Percentiles rank a stretch among this genome's conserved stretches.
Evolutionary conservation across 148 eudicot genomes (phyloP).

Genomic region (Oxyria digyna): DNA sequence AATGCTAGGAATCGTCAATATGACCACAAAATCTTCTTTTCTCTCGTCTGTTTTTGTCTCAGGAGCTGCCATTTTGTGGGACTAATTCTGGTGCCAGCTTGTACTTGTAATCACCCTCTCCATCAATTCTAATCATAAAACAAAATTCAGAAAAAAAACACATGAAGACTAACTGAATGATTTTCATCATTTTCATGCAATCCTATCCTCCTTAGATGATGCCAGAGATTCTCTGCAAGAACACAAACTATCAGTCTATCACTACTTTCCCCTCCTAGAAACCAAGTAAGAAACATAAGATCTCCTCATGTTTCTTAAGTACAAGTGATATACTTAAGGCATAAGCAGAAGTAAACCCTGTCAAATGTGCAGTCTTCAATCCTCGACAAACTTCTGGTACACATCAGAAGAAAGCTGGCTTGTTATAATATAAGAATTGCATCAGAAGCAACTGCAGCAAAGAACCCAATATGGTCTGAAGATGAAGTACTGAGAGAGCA

Average conservation of each 20-base stretch:
- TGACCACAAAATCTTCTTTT: too few species aligned
- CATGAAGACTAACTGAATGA: slow-evolving; percentile 33
- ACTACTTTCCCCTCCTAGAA: background rate
- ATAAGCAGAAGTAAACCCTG: slow-evolving; percentile 48
- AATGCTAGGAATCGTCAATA: too few species aligned
- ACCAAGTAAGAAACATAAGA: background rate
- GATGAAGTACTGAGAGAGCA: background rate
- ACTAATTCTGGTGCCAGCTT: too few species aligned
- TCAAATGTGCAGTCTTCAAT: slow-evolving; percentile 42
- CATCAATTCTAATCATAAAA: too few species aligned
- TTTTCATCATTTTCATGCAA: slow-evolving; percentile 62
- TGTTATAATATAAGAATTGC: slow-evolving; percentile 62
- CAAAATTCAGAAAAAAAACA: too few species aligned
- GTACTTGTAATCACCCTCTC: too few species aligned
- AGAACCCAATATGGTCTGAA: background rate
- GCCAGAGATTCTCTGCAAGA: slow-evolving; percentile 71
- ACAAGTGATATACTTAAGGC: background rate
- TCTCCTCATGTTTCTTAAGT: too few species aligned
- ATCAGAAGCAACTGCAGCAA: slow-evolving; percentile 46
- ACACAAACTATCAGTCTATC: background rate
- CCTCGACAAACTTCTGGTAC: slow-evolving; percentile 67
- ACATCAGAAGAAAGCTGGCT: slow-evolving; percentile 64
- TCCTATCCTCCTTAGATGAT: slow-evolving; percentile 79
- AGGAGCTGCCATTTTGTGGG: too few species aligned
- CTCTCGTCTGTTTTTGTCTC: too few species aligned